Evolutionary conservation across 1,284 basidiomycete species (phyloP).

Genomic region (Sporisorium reilianum): DNA sequence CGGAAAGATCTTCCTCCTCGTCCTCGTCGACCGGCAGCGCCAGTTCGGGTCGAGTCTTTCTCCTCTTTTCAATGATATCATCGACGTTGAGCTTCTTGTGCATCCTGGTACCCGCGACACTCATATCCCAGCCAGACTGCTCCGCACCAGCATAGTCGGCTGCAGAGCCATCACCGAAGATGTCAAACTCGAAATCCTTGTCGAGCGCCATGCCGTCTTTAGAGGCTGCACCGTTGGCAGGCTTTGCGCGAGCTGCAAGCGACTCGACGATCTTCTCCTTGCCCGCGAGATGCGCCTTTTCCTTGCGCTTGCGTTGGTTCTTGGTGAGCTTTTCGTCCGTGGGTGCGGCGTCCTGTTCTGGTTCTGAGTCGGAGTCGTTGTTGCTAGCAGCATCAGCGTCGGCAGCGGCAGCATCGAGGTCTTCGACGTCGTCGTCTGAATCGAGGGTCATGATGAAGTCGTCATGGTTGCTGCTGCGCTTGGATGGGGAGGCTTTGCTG

Average conservation of each 20-base stretch:
- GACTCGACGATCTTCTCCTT: constrained; percentile 63
- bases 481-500: constrained; percentile 4
- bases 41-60: constrained; percentile 39
- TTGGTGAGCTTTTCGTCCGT: constrained; percentile 31
- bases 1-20: constrained; percentile 49
- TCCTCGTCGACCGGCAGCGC: constrained; percentile 30
- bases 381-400: constrained; percentile 4
- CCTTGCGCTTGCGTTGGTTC: constrained; percentile 46
- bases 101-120: constrained; percentile 50
- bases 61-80: constrained; percentile 66
- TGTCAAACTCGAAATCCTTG: constrained; percentile 64
- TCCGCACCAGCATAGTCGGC: constrained; percentile 25
- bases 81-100: constrained; percentile 62
- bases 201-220: constrained; percentile 51
- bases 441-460: constrained; percentile 69
- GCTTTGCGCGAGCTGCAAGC: constrained; percentile 5
- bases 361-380: constrained; percentile 26
- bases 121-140: constrained; percentile 58
- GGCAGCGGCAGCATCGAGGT: constrained; percentile 27
- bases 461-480: constrained; percentile 28
- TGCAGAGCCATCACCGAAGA: constrained; percentile 49
- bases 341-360: constrained; percentile 11
- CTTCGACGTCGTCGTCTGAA: constrained; percentile 60
- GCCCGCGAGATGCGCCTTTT: constrained; percentile 56
- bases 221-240: constrained; percentile 6